Evolutionary conservation across 2,329 filamentous ascomycete genomes (phyloP), one percentile per base, ranked within the genome.

Genomic region (Blastomyces percursus): DNA sequence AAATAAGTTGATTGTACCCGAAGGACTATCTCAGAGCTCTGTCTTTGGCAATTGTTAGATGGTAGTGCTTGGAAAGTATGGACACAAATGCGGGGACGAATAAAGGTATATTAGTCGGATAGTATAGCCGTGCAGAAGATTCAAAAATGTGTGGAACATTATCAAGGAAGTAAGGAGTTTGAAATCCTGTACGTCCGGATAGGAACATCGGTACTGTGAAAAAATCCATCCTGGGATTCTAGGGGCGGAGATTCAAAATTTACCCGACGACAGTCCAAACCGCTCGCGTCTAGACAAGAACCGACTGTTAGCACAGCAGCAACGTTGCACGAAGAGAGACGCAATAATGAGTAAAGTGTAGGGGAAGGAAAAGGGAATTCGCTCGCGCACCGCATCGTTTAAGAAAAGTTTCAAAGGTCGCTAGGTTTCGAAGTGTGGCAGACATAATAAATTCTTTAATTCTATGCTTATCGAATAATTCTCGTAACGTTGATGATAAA

Each of bases 351-450:
- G 44, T 42, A n/a, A 40, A 14, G 27, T 46, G 35, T n/a, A 60
- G 30, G 54, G 21, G 32, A 19, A 19, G 40, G 30, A 19, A 78
- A 27, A 40, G 27, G 27, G 42, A 55, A 42, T 42, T 35, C 16
- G 6, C 9, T 32, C 14, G 71, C 84, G 70, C 74, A 87, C 85
- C 74, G 72, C 84, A 87, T 62, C 80, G 80, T 62, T 79, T 74
- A 66, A 80, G 70, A 69, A 88, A 87, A 32, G 78, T 75, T 67
- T 81, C 77, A 71, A 86, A 86, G 0, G 85, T 88, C 60, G 84
- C 75, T 62, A 80, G 76, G 64, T 87, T 87, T 62, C 86, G 81
- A 61, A 87, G 78, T 0, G 84, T 84, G 16, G 83, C 81, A 2
- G 84, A 80, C 65, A 87, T 82, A 62, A 88, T 73, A 55, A 86